Evolutionary conservation across 2,329 filamentous ascomycete genomes (phyloP).

Genomic region (Calonectria hawksworthii): DNA sequence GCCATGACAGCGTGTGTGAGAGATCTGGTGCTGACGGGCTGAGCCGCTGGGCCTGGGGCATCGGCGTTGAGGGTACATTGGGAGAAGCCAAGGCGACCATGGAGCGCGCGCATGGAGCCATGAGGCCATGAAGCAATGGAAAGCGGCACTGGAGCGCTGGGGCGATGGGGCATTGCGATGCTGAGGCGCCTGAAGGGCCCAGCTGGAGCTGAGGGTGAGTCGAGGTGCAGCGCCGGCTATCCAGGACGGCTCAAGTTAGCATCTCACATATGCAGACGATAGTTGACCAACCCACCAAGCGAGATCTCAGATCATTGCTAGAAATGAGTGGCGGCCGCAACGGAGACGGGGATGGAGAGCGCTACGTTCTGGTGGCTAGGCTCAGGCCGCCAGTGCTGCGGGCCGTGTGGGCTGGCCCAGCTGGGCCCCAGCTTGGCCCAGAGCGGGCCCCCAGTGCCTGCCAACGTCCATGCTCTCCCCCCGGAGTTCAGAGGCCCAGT

Average conservation of each 20-base stretch:
- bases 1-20: neutral
- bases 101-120: constrained; percentile 4
- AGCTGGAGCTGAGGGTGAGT: constrained; percentile 39
- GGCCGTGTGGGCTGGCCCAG: constrained; percentile 16
- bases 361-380: constrained; percentile 11
- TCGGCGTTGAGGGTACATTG: constrained; percentile 5
- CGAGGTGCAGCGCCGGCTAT: constrained; percentile 42
- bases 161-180: constrained; percentile 22
- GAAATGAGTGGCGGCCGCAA: constrained; percentile 41
- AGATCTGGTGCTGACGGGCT: constrained; percentile 22
- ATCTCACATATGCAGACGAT: constrained; percentile 42
- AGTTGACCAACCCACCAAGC: constrained; percentile 40
- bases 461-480: constrained; percentile 28
- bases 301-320: constrained; percentile 46
- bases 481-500: constrained; percentile 5
- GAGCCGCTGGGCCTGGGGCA: constrained; percentile 19
- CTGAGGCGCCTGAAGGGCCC: constrained; percentile 32
- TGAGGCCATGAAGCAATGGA: constrained; percentile 7
- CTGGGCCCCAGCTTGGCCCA: constrained; percentile 27
- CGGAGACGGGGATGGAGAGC: constrained; percentile 30
- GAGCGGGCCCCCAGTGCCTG: constrained; percentile 36
- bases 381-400: constrained; percentile 10
- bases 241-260: constrained; percentile 40
- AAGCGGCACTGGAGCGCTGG: neutral
- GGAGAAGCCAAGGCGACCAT: constrained; percentile 9